Evolutionary conservation across 164 flowering plant species (phyloP).

Genomic region (Vitis rupestris): DNA sequence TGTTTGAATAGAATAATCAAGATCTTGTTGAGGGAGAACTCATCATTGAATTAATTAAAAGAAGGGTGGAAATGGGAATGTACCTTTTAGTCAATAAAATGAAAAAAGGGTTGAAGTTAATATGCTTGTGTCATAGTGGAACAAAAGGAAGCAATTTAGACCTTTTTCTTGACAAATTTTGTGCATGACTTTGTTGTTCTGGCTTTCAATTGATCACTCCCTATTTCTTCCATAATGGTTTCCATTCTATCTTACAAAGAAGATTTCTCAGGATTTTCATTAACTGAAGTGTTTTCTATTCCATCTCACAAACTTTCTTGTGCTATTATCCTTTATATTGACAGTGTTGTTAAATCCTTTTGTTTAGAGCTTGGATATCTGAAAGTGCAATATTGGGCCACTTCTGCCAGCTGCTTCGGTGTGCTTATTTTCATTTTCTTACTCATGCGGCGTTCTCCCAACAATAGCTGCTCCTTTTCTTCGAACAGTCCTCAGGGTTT

Average conservation of each 20-base stretch:
- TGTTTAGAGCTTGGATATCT: slow-evolving; percentile 63
- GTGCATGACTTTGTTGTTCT: background rate
- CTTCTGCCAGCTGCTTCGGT: slow-evolving; percentile 55
- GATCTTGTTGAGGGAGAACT: background rate
- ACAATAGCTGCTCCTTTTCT: slow-evolving; percentile 1
- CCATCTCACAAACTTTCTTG: background rate
- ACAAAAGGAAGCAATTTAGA: background rate
- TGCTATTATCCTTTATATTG: slow-evolving; percentile 1
- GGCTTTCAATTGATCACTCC: background rate
- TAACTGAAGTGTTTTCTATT: background rate
- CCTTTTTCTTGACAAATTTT: background rate
- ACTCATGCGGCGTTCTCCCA: slow-evolving; percentile 15
- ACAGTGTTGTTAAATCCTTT: slow-evolving; percentile 11
- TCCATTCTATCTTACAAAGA: background rate
- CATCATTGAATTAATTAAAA: background rate
- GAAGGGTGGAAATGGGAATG: background rate
- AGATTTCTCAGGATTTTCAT: background rate
- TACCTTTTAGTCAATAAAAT: background rate
- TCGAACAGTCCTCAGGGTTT: slow-evolving; percentile 18
- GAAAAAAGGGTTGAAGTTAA: background rate
- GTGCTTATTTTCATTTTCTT: slow-evolving; percentile 56
- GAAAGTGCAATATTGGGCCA: slow-evolving; percentile 76
- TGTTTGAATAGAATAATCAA: background rate
- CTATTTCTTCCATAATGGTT: background rate
- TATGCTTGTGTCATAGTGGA: background rate